A percentile compares a stretch with the other conserved stretches of the same genome.
These are phyloP conservation scores for Mentha longifolia DNA, from an alignment of 257 asterid species.

Conservation along the genomic window DNA sequence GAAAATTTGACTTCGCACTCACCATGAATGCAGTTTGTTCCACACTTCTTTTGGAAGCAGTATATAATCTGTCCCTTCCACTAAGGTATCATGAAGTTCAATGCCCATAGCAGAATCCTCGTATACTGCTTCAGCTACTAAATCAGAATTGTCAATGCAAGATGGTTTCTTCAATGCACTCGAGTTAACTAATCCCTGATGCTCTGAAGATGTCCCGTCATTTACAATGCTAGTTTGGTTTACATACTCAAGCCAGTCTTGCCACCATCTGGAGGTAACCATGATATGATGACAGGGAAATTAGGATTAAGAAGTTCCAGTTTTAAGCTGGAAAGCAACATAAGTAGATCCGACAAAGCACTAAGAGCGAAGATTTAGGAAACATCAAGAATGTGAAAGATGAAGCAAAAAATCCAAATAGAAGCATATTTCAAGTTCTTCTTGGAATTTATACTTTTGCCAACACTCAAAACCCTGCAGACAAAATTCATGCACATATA, in stretches of 20 bases:
- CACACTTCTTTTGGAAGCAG: slow-evolving; percentile 89
- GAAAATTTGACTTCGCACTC: slow-evolving; percentile 39
- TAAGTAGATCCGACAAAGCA: slow-evolving; percentile 12
- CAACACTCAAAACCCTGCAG: neutral
- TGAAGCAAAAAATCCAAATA: neutral
- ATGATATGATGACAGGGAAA: slow-evolving; percentile 30
- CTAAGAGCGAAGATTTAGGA: neutral
- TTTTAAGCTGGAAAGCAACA: slow-evolving; percentile 24
- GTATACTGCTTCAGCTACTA: slow-evolving; percentile 66
- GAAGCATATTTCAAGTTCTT: neutral
- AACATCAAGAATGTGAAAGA: neutral
- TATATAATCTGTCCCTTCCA: slow-evolving; percentile 98
- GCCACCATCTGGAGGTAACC: slow-evolving; percentile 90
- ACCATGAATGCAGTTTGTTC: slow-evolving; percentile 83
- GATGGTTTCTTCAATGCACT: slow-evolving; percentile 70
- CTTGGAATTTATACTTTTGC: slow-evolving; percentile 3
- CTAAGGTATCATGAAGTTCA: slow-evolving; percentile 90
- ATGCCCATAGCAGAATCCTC: slow-evolving; percentile 62
- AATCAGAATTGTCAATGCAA: slow-evolving; percentile 78
- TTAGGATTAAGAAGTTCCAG: slow-evolving; percentile 17
- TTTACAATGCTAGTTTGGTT: slow-evolving; percentile 52
- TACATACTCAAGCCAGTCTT: slow-evolving; percentile 93
- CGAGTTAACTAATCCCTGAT: slow-evolving; percentile 51
- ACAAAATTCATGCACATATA: slow-evolving; percentile 8
- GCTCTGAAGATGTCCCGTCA: slow-evolving; percentile 75